Conservation (phyloP, 768 basidiomycete genomes). For the Boletus bicolor region DNA sequence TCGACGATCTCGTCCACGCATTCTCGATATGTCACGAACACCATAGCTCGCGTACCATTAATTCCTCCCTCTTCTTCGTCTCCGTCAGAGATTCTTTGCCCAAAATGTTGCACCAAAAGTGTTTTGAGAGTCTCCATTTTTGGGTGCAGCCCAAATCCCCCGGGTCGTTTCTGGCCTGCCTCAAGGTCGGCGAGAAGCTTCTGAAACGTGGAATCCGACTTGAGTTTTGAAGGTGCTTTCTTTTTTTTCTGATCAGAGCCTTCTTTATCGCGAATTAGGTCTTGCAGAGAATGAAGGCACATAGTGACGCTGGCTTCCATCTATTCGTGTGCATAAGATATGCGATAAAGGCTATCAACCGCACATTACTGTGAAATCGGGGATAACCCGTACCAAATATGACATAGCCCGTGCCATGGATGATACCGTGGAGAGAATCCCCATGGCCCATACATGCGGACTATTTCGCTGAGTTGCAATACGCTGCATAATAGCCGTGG, state of each 20-base stretch:
- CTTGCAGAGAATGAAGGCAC: constrained; percentile 66
- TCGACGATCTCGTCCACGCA: constrained; percentile 90
- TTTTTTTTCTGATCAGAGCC: constrained; percentile 32
- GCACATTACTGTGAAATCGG: not conserved
- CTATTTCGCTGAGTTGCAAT: constrained; percentile 36
- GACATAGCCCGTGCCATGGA: constrained; percentile 79
- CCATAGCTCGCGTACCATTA: constrained; percentile 74
- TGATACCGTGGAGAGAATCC: constrained; percentile 49
- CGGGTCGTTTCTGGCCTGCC: constrained; percentile 40
- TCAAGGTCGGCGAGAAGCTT: constrained; percentile 68
- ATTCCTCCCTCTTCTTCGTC: constrained; percentile 28
- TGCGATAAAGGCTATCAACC: not conserved
- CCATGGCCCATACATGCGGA: constrained; percentile 46
- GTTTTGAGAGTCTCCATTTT: constrained; percentile 85
- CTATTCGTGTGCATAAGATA: constrained; percentile 36
- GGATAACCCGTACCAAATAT: constrained; percentile 65
- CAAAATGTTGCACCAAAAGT: constrained; percentile 78
- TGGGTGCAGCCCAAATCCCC: constrained; percentile 70
- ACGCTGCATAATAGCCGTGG: constrained; percentile 42
- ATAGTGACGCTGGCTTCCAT: constrained; percentile 78
- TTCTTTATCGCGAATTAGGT: constrained; percentile 42
- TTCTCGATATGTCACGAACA: constrained; percentile 88
- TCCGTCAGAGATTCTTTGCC: constrained; percentile 39
- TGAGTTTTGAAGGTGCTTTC: constrained; percentile 42
- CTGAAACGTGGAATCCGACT: constrained; percentile 57